Conservation (phyloP, 2,329 filamentous ascomycete species). For the Penicillium sp. region DNA sequence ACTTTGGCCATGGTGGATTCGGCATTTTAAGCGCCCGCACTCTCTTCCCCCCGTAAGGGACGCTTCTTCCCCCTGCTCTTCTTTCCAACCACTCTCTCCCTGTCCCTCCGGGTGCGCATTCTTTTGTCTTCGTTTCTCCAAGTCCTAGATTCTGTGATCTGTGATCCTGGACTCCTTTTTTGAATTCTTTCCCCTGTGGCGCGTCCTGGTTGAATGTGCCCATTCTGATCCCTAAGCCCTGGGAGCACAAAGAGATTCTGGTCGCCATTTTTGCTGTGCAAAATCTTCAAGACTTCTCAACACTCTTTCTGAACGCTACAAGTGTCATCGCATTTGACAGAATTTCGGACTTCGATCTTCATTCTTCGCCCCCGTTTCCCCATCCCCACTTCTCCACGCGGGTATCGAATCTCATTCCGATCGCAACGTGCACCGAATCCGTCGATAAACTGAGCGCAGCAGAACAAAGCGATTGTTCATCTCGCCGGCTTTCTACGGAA, state of each 20-base stretch:
- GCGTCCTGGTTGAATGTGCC: conserved; percentile 39
- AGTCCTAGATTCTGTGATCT: conserved; percentile 19
- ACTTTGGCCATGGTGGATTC: not conserved
- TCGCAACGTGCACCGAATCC: not conserved
- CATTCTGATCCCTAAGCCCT: conserved; percentile 25
- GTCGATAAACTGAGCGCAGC: not conserved
- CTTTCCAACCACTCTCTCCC: conserved; percentile 10
- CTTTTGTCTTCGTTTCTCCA: conserved; percentile 18
- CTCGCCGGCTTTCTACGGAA: no score
- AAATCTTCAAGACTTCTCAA: conserved; percentile 13
- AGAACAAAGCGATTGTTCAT: no score
- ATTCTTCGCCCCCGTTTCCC: not conserved
- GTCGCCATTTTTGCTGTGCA: conserved; percentile 29
- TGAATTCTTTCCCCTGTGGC: conserved; percentile 16
- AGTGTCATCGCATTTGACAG: conserved; percentile 5
- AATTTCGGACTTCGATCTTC: not conserved
- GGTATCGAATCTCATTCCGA: not conserved
- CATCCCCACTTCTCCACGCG: not conserved
- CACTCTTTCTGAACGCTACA: conserved; percentile 20
- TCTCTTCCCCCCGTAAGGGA: conserved; percentile 1
- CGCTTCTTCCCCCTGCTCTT: conserved; percentile 4
- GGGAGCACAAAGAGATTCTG: conserved; percentile 17
- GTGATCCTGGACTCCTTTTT: conserved; percentile 28
- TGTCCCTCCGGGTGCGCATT: conserved; percentile 22
- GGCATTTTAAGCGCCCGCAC: not conserved